phyloP scores from a whole-genome alignment of 352 stramenopile species.

The Globisporangium acanthophoron region DNA sequence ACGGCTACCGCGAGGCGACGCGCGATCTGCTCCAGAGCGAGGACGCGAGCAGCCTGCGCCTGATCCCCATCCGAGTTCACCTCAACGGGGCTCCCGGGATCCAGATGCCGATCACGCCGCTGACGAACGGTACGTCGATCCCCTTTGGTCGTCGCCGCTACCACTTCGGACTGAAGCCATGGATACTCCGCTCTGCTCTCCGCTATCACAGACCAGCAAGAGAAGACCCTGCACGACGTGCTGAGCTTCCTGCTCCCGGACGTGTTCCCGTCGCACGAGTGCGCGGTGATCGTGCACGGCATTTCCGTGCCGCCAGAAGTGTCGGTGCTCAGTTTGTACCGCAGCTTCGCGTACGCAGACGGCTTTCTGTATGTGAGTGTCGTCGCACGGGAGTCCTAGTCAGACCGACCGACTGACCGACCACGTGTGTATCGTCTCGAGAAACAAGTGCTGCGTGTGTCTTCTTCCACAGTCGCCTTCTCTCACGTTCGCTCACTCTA shows the following conservation, averaged over 20 bases:
- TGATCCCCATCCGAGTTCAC: conserved; percentile 64
- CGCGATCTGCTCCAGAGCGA: conserved; percentile 32
- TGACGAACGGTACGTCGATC: conserved; percentile 24
- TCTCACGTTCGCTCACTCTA: neutral
- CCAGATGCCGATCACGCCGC: conserved; percentile 65
- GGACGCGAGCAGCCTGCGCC: conserved; percentile 27
- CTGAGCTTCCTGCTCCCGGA: conserved; percentile 58
- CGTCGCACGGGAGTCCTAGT: conserved; percentile 6
- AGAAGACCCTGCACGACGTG: conserved; percentile 45
- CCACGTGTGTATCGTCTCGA: neutral
- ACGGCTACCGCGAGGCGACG: conserved; percentile 49
- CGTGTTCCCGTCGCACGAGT: conserved; percentile 28
- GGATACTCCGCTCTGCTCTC: neutral
- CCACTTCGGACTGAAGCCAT: too few species aligned
- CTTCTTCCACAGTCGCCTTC: neutral
- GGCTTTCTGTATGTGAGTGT: conserved; percentile 70
- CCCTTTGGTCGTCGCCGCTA: neutral
- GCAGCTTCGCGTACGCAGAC: conserved; percentile 62
- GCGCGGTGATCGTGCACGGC: conserved; percentile 52
- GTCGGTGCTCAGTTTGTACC: conserved; percentile 58
- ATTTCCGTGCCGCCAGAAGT: conserved; percentile 39
- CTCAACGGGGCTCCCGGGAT: conserved; percentile 46
- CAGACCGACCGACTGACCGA: neutral
- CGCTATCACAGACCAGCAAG: conserved; percentile 16
- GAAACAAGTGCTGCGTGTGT: too few species aligned